Evolutionary conservation across 257 asterid genomes (phyloP).

Genomic region (Petrea volubilis): DNA sequence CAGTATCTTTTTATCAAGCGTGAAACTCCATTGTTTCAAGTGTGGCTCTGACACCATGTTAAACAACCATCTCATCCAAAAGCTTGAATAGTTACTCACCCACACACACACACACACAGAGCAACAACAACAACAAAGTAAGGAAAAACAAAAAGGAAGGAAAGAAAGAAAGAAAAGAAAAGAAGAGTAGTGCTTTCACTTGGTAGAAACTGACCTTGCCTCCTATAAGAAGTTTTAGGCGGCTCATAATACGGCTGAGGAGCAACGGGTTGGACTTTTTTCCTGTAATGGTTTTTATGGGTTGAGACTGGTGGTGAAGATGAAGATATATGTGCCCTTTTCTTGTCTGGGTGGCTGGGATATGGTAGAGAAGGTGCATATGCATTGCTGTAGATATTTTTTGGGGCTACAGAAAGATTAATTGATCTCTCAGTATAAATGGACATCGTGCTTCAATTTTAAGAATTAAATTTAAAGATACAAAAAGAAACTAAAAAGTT

Average conservation of each 20-base stretch:
- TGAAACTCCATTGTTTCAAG: no score
- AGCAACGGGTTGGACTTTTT: conserved; percentile 40
- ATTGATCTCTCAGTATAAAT: not conserved
- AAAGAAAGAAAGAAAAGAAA: no score
- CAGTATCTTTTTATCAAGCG: no score
- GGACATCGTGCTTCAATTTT: not conserved
- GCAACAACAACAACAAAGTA: no score
- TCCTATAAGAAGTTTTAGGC: conserved; percentile 21
- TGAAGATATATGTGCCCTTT: conserved; percentile 30
- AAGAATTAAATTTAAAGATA: not conserved
- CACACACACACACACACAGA: no score
- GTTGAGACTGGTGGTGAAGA: conserved; percentile 31
- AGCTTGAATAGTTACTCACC: no score
- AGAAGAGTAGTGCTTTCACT: not conserved
- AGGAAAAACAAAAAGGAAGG: no score
- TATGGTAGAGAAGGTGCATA: conserved; percentile 30
- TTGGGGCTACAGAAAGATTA: conserved; percentile 36
- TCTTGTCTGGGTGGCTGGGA: conserved; percentile 33
- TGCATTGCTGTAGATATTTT: conserved; percentile 28
- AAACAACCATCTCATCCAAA: no score
- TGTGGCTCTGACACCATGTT: no score
- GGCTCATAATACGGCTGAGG: conserved; percentile 37
- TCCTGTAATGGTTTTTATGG: conserved; percentile 34
- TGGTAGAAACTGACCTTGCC: conserved; percentile 43
- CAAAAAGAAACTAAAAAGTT: not conserved